Conservation (phyloP, 2,329 filamentous ascomycete species). For the Monilinia fructigena region DNA sequence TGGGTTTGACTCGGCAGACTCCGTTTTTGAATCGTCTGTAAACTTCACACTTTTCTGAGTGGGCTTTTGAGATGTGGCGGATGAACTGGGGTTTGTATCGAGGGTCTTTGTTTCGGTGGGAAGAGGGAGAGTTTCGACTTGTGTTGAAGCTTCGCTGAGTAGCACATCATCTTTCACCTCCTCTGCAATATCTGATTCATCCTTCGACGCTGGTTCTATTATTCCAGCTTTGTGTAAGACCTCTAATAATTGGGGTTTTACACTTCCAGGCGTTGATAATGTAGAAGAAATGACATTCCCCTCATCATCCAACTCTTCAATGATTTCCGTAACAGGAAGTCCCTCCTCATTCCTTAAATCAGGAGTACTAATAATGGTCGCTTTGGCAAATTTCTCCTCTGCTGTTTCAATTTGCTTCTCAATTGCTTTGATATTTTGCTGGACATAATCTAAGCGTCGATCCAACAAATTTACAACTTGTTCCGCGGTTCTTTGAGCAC, state of each 20-base stretch:
- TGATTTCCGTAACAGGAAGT: slow-evolving; percentile 82
- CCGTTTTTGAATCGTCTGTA: slow-evolving; percentile 56
- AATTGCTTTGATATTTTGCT: slow-evolving; percentile 72
- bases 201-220: slow-evolving; percentile 28
- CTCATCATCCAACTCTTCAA: slow-evolving; percentile 88
- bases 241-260: slow-evolving; percentile 66
- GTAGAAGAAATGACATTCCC: slow-evolving; percentile 75
- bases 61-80: slow-evolving; percentile 25
- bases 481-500: slow-evolving; percentile 51
- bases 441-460: slow-evolving; percentile 84
- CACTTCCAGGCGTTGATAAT: slow-evolving; percentile 65
- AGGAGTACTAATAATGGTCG: slow-evolving; percentile 58
- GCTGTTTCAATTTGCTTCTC: slow-evolving; percentile 65
- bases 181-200: slow-evolving; percentile 14
- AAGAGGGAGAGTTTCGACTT: slow-evolving; percentile 16
- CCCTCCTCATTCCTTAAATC: slow-evolving; percentile 65
- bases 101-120: slow-evolving; percentile 1
- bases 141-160: slow-evolving; percentile 9
- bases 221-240: slow-evolving; percentile 76
- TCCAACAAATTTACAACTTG: slow-evolving; percentile 68
- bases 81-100: not conserved
- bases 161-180: slow-evolving; percentile 24
- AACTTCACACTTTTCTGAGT: slow-evolving; percentile 63
- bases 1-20: slow-evolving; percentile 26
- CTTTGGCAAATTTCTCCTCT: slow-evolving; percentile 67